These are phyloP conservation scores for Pythium aphanidermatum DNA, from an alignment of 352 stramenopile species.

Conservation along the genomic window DNA sequence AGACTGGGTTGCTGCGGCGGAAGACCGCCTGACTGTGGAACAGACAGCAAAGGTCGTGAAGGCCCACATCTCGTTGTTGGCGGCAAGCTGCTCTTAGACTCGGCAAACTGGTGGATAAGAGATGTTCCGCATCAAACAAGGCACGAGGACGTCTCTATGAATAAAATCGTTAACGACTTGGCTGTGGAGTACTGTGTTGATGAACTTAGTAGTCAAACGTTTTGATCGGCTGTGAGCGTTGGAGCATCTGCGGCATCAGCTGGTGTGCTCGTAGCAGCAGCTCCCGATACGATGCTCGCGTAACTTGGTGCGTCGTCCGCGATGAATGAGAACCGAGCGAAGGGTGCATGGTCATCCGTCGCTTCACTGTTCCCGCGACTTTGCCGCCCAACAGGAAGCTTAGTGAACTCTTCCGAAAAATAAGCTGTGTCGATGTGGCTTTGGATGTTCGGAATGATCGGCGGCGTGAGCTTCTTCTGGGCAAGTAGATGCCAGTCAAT, in stretches of 20 bases:
- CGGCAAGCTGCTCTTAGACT: conserved; percentile 71
- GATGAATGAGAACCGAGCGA: conserved; percentile 71
- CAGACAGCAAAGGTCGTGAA: conserved; percentile 83
- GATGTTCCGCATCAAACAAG: neutral
- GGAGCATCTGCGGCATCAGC: neutral
- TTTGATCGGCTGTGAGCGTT: too few species aligned
- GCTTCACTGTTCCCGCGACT: conserved; percentile 35
- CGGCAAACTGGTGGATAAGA: conserved; percentile 4
- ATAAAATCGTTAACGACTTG: too few species aligned
- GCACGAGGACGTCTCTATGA: conserved; percentile 7
- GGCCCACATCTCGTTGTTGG: conserved; percentile 70
- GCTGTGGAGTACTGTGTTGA: too few species aligned
- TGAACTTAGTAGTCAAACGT: too few species aligned
- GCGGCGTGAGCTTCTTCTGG: conserved; percentile 86
- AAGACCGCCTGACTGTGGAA: conserved; percentile 71
- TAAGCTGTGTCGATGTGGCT: conserved; percentile 89
- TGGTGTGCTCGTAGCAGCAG: neutral
- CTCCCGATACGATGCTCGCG: conserved; percentile 34
- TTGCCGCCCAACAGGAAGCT: conserved; percentile 43
- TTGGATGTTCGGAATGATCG: conserved; percentile 84
- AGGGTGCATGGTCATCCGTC: conserved; percentile 42
- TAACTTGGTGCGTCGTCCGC: conserved; percentile 52
- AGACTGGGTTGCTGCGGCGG: conserved; percentile 70
- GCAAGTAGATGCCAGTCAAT: conserved; percentile 94
- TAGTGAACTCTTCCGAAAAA: conserved; percentile 92